Evolutionary conservation across 495 filamentous ascomycete genomes (phyloP).

Genomic region (Trichoderma orchidacearum): DNA sequence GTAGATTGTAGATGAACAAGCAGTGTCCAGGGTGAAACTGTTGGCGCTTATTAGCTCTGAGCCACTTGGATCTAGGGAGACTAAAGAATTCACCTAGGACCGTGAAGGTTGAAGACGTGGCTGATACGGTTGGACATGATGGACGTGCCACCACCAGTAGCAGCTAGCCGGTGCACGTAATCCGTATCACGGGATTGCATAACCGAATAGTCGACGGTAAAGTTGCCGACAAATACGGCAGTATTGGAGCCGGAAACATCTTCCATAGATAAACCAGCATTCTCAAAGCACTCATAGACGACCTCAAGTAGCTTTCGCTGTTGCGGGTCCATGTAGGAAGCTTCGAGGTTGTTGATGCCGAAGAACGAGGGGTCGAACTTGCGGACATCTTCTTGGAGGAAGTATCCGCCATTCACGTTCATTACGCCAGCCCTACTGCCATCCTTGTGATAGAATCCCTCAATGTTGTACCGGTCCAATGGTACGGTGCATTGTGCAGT

Average conservation of each 20-base stretch:
- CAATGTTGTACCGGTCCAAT: conserved; percentile 47
- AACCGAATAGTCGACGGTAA: conserved; percentile 22
- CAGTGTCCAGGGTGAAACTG: conserved; percentile 26
- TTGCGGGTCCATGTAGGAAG: conserved; percentile 41
- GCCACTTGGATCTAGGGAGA: conserved; percentile 25
- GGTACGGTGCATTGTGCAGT: conserved; percentile 26
- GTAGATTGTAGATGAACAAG: conserved; percentile 33
- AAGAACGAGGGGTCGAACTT: conserved; percentile 44
- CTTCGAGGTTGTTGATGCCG: conserved; percentile 33
- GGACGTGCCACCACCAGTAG: conserved; percentile 6
- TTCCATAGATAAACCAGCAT: conserved; percentile 31
- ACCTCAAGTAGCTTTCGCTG: conserved; percentile 43
- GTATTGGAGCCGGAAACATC: conserved; percentile 27
- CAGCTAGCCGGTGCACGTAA: conserved; percentile 7
- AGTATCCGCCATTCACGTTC: conserved; percentile 17
- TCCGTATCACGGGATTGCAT: conserved; percentile 17
- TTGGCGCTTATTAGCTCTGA: conserved; percentile 4
- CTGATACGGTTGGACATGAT: conserved; percentile 31
- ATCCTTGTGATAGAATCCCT: conserved; percentile 8
- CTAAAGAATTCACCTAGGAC: conserved; percentile 31
- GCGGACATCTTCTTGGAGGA: conserved; percentile 43
- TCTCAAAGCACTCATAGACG: conserved; percentile 34
- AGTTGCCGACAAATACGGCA: conserved; percentile 25
- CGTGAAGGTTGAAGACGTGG: conserved; percentile 26
- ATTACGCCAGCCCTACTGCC: conserved; percentile 3